Evolutionary conservation across 208 protist species (phyloP), one percentile per base, ranked within the genome.

Genomic region (Wallacemonas sp.): DNA sequence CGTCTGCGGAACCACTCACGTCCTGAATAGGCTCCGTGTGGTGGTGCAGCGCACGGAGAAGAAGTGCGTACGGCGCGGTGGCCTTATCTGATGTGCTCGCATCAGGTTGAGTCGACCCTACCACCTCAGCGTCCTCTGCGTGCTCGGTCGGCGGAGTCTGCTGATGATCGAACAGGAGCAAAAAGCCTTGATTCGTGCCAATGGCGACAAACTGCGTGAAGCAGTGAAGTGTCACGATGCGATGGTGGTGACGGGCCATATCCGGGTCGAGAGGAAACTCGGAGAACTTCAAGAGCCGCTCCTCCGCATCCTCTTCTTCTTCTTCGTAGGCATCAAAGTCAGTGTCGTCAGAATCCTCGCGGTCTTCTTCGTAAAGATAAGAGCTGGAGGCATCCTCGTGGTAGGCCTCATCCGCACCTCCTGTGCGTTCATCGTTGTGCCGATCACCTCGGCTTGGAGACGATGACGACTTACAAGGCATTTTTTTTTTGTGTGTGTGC

Each of bases 161-260:
- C n/a, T 44, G 37, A 32, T 32, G 4, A 26, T 86, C 73, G 8
- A 89, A 60, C 1, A 89, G 58, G 0, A 74, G 71, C 2, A 93
- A 78, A 2, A 72, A 67, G 39, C 87, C 87, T 52, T 89, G 78
- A 60, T 90, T 93, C 10, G 87, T 93, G 68, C 83, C 87, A 27
- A 93, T 26, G 17, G 81, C 46, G 42, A 90, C 54, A 37, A 79
- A 76, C 0, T 78, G 65, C 1, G 46, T 45, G 34, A 85, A 83
- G 12, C 74, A 73, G 8, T 63, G 70, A 0, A 82, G 59, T 2
- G 71, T 64, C 73, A 89, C 87, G 17, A 93, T 70, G 44, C 78
- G 83, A 29, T 93, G 87, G n/a, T 70, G 79, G 55, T 64, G 58
- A 12, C 72, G 73, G 8, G 52, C 61, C 45, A 33, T 73, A 26